Evolutionary conservation across 148 eudicot genomes (phyloP), one percentile per base, ranked within the genome.

Genomic region (Vaccinium macrocarpon): DNA sequence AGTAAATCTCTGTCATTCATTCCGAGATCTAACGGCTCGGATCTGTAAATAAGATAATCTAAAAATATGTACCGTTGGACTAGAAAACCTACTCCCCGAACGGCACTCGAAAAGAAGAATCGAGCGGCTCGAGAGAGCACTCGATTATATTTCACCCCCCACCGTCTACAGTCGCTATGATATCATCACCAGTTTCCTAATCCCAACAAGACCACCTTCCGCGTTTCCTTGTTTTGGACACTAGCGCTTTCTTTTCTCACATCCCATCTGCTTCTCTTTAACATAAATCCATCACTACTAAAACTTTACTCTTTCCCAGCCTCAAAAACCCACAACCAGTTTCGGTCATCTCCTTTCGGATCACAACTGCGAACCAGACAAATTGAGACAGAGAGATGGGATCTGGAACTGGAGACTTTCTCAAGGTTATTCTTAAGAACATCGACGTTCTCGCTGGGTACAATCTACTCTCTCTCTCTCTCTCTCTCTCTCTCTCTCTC

Each of bases 371-470:
- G 0, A 62, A 62, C 27, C 0, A 81, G 21, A 81, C 21, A 81
- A 11, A 46, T 9, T 32, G 15, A 19, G 48, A 18, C 53, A 6
- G 52, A 56, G 51, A 81, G 12, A 85, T 85, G 87, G 84, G 71
- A 48, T 88, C 90, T 90, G 95, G 94, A 56, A 92, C 88, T 79
- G 91, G 83, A 81, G 86, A 86, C 86, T 92, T 96, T 78, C 84
- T 96, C 88, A 93, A 91, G 81, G 89, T 96, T 42, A 68, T 96
- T 29, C 86, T 87, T 74, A 85, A 87, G 52, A 94, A 96, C 84
- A 86, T 96, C 72, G 99, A 96, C 81, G 90, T 96, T 86, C 95
- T 96, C 88, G 99, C 97, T 89, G 98, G 99, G 99, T 96, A 88
- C 72, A 76, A 74, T 74, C 6, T 78, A 75, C 51, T 76, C 38